Conservation (phyloP, 306 rosid genomes). For the Ormosia emarginata region DNA sequence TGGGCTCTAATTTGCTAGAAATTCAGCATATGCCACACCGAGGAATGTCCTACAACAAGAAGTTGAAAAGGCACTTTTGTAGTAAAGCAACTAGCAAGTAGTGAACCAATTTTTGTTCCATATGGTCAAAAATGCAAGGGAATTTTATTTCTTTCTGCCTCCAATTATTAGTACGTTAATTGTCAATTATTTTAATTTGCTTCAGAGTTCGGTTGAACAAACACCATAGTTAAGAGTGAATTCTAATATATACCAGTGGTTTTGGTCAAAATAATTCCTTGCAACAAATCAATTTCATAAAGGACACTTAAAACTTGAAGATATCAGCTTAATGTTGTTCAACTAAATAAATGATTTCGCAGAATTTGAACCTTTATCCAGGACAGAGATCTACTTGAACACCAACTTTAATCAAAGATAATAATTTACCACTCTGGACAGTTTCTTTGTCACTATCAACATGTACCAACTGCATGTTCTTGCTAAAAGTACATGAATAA, state of each 20-base stretch:
- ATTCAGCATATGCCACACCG: neutral
- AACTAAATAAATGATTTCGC: neutral
- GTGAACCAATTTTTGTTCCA: neutral
- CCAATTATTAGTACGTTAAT: neutral
- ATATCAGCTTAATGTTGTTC: neutral
- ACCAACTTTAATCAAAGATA: neutral
- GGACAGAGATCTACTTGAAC: neutral
- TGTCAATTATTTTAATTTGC: neutral
- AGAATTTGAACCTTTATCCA: neutral
- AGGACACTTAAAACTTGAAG: neutral
- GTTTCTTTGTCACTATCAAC: conserved; percentile 3
- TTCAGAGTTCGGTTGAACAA: neutral
- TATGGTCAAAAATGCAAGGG: neutral
- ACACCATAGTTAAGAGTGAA: neutral
- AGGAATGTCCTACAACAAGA: neutral
- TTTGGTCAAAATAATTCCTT: neutral
- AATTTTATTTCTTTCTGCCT: neutral
- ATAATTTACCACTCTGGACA: neutral
- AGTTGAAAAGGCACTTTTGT: neutral
- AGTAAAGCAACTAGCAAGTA: neutral
- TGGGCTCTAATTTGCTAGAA: neutral
- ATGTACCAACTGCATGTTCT: conserved; percentile 7
- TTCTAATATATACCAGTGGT: neutral
- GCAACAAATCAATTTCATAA: neutral
- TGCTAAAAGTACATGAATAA: neutral